Evolutionary conservation across 768 basidiomycete genomes (phyloP), one percentile per base, ranked within the genome.

Genomic region (Brasilioporus rufonigricans): DNA sequence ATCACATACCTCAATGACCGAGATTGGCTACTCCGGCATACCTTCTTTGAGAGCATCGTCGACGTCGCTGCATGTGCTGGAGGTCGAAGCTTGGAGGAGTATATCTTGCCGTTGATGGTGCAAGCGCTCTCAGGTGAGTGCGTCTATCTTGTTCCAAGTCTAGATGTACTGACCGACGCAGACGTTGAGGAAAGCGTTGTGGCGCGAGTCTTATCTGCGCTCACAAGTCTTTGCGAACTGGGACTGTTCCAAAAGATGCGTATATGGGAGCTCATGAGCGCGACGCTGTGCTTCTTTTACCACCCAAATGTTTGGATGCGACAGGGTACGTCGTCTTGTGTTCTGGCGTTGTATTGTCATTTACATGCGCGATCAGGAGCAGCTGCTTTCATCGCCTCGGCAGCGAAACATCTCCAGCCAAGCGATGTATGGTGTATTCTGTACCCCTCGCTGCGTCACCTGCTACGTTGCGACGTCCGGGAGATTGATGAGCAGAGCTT

Each of bases 391-490:
- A 87, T 98, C 41, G 86, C 91, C 2, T 86, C 92, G 5, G 88
- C 92, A 10, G 87, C 89, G 2, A 84, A 86, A 40, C 87, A 90
- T 58, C 80, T 99, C 7, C 89, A 89, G 0, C 71, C 77, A 3
- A 93, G 92, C 50, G 97, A 99, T 65, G 86, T 93, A 21, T 98
- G 97, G 96, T 98, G 94, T 64, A 96, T 98, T 39, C 71, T 99
- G 10, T 98, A 98, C 61, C 96, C 97, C 0, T 91, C 89, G 0
- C 72, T 98, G 39, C 81, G 91, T 44, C 88, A 93, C 62, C 85
- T 94, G 55, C 75, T 98, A 36, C 87, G 87, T 53, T 91, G 86
- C 2, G 97, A 98, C 61, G 76, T 98, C 21, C 79, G 77, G 2
- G 77, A 78, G 8, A 81, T 98, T 44, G 82, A 89, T 46, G 91